These are phyloP conservation scores for Ajuga chamaepitys DNA, from an alignment of 257 asterid genomes.

Conservation along the genomic window DNA sequence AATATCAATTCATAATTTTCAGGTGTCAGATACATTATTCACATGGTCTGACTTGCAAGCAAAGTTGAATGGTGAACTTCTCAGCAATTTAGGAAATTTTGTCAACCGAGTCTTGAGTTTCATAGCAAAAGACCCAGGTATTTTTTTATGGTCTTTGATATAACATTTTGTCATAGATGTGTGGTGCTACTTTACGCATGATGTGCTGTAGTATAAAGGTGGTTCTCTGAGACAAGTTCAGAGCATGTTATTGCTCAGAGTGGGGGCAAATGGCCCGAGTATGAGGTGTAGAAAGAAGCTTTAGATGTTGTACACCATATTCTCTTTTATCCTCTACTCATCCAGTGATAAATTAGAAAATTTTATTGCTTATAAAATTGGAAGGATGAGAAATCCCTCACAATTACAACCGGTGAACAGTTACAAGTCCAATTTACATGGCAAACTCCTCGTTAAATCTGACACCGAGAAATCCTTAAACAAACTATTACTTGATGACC, in stretches of 20 bases:
- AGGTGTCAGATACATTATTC: conserved; percentile 94
- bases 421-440: background rate
- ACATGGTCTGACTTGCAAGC: conserved; percentile 97
- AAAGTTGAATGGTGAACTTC: conserved; percentile 74
- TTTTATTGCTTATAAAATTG: too few relatives aligned
- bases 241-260: background rate
- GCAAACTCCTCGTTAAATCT: too few relatives aligned
- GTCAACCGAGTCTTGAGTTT: conserved; percentile 90
- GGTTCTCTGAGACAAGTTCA: background rate
- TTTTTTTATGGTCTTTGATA: conserved; percentile 6
- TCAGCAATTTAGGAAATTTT: conserved; percentile 85
- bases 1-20: conserved; percentile 4
- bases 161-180: background rate
- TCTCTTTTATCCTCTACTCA: background rate
- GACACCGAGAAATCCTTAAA: too few relatives aligned
- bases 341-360: too few relatives aligned
- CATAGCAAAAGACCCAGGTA: conserved; percentile 88
- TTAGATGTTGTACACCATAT: background rate
- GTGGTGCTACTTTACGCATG: background rate
- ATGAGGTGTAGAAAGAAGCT: background rate
- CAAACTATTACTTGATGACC: too few relatives aligned
- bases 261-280: background rate
- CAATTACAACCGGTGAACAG: background rate
- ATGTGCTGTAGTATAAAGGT: background rate
- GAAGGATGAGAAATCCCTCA: background rate